phyloP scores from a whole-genome alignment of 2,329 filamentous ascomycete species.

The Ambrosiella beaveri region DNA sequence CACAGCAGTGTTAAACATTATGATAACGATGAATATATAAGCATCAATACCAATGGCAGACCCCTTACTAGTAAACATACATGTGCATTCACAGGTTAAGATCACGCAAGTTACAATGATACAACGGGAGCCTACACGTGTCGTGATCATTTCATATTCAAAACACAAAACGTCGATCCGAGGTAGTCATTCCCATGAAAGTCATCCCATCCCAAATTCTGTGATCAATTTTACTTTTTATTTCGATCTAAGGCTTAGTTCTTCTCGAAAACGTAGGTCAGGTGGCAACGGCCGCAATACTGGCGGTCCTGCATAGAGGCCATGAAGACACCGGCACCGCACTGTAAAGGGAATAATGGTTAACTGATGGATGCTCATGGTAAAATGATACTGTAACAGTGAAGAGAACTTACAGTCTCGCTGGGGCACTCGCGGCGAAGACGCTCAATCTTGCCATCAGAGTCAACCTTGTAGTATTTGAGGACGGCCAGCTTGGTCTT shows the following conservation, averaged over 20 bases:
- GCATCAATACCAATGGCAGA: background rate
- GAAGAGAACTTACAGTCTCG: slow-evolving; percentile 51
- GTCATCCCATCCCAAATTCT: slow-evolving; percentile 14
- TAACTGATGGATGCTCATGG: slow-evolving; percentile 19
- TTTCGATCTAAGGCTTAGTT: slow-evolving; percentile 25
- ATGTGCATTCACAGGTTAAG: background rate
- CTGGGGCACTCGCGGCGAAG: slow-evolving; percentile 93
- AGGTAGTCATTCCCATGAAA: slow-evolving; percentile 14
- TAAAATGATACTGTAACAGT: background rate
- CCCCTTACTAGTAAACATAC: background rate
- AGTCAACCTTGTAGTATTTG: slow-evolving; percentile 99
- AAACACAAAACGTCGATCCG: slow-evolving; percentile 14
- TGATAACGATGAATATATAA: background rate
- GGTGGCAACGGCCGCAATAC: slow-evolving; percentile 69
- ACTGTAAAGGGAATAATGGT: slow-evolving; percentile 32
- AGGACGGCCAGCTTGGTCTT: slow-evolving; percentile 99
- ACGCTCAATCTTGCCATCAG: slow-evolving; percentile 99
- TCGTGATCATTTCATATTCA: slow-evolving; percentile 12
- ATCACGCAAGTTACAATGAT: slow-evolving; percentile 1
- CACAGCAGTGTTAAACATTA: background rate
- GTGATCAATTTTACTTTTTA: slow-evolving; percentile 13
- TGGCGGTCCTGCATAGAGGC: slow-evolving; percentile 99
- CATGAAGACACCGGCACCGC: slow-evolving; percentile 99
- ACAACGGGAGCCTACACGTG: slow-evolving; percentile 8
- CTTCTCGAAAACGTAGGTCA: slow-evolving; percentile 60